Conservation (phyloP, 2,329 filamentous ascomycete genomes). For the Plectosphaerella sp. region DNA sequence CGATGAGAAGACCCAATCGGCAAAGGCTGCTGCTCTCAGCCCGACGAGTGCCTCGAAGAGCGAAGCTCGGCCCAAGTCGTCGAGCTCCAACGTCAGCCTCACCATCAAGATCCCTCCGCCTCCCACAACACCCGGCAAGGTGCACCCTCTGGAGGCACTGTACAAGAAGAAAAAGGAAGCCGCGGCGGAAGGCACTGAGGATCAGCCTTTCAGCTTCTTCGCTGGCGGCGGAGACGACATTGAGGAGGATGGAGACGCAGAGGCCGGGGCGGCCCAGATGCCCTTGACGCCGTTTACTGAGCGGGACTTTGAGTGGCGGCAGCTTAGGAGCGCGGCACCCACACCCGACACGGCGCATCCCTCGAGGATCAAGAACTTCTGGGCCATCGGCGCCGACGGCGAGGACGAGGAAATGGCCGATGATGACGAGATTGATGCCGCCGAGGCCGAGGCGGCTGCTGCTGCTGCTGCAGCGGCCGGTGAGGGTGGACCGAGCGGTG, state of each 20-base stretch:
- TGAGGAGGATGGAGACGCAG: constrained; percentile 33
- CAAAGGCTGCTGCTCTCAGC: constrained; percentile 2
- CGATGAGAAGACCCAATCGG: constrained; percentile 8
- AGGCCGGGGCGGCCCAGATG: constrained; percentile 22
- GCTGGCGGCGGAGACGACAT: constrained; percentile 35
- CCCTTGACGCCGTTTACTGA: constrained; percentile 83
- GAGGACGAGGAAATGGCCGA: constrained; percentile 38
- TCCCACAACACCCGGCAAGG: constrained; percentile 40
- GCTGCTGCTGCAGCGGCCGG: constrained; percentile 3
- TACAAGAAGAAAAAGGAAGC: constrained; percentile 61
- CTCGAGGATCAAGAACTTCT: constrained; percentile 57
- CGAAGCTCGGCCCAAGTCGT: constrained; percentile 40
- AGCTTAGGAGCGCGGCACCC: constrained; percentile 81
- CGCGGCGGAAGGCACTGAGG: background rate
- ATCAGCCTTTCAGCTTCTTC: constrained; percentile 63
- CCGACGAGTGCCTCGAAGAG: constrained; percentile 15
- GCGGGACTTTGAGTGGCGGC: constrained; percentile 70
- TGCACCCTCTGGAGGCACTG: constrained; percentile 87
- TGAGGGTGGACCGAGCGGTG: constrained; percentile 22
- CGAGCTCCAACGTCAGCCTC: constrained; percentile 44
- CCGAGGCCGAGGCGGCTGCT: constrained; percentile 11
- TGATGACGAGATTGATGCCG: constrained; percentile 22
- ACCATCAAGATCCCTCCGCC: constrained; percentile 49
- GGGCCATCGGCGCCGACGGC: constrained; percentile 41
- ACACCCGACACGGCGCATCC: constrained; percentile 90